Base-by-base conservation (phyloP, 352 stramenopile genomes). In the Blastocystis sp. region DNA sequence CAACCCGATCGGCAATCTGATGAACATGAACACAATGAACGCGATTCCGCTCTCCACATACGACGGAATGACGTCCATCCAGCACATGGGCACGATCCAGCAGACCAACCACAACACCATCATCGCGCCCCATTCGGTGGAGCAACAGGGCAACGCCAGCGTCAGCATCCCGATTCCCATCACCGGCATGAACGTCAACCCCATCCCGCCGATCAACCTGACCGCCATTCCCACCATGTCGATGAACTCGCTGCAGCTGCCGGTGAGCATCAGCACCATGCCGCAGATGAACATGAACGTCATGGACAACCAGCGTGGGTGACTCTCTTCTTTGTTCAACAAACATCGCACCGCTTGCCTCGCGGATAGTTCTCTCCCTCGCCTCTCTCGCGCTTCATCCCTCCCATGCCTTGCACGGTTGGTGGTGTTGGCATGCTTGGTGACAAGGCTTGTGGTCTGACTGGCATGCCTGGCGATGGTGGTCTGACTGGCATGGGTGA, bases 81-180 rank as follows among this genome's bases (percentile, higher is more conserved):
- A 57, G 48, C 48, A 57, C 48, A 57, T 57, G 28, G 24, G 34
- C 42, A 28, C 60, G 57, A 68, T 84, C 57, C 24, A 38, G 14
- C 45, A 66, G 24, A 84, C 66, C 54, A 68, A 69, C 42, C 74
- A 84, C n/a, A 66, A 69, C 17, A 69, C 45, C 59, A 48, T 24
- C n/a, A 24, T 24, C 34, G 21, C 38, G 0, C 74, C 54, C 34
- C 40, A 42, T 2, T 48, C 45, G 7, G 66, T 84, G 24, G 34
- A 69, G 19, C 34, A 28, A 52, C 21, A 54, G 65, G 59, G 74
- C 54, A 28, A 70, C 38, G 19, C 34, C 38, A 59, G 21, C 59
- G 57, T 48, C 64, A 43, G 64, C 48, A 57, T 57, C 14, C 48
- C 48, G 48, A 57, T 57, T 57, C 48, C 48, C 6, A 57, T 57